Conservation (phyloP, 2,329 filamentous ascomycete species). For the Aspergillus hortae region DNA sequence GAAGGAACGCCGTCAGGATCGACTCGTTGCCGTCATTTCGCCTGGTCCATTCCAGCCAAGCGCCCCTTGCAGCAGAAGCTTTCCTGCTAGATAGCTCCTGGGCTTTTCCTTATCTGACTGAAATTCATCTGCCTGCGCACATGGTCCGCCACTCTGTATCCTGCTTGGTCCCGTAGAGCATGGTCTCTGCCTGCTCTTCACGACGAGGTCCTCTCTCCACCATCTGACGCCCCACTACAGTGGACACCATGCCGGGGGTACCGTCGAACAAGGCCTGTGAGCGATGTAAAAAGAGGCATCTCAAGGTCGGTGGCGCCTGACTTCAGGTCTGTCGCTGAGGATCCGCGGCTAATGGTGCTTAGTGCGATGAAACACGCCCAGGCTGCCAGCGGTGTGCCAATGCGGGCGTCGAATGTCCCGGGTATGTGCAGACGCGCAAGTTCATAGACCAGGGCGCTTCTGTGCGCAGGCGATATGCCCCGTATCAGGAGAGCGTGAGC, state of each 20-base stretch:
- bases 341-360: not conserved
- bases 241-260: constrained; percentile 33
- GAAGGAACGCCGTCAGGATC: not conserved
- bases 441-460: constrained; percentile 43
- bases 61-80: not conserved
- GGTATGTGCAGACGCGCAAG: constrained; percentile 42
- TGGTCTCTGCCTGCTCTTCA: not conserved
- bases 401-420: constrained; percentile 38
- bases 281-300: constrained; percentile 38
- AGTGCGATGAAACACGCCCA: constrained; percentile 42
- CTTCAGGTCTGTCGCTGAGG: not conserved
- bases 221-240: constrained; percentile 3
- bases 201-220: not conserved
- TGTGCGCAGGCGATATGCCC: constrained; percentile 37
- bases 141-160: not conserved
- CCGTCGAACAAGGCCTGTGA: constrained; percentile 40
- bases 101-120: not conserved
- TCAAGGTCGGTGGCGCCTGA: constrained; percentile 28
- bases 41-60: not conserved
- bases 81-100: not conserved
- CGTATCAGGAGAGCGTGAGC: constrained; percentile 28
- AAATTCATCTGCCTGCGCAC: not conserved
- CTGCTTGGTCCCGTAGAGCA: not conserved
- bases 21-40: not conserved
- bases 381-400: constrained; percentile 36